Percentiles rank a stretch among this genome's conserved stretches.
Evolutionary conservation across 352 stramenopile species (phyloP).

Genomic region (Phytophthora pini): DNA sequence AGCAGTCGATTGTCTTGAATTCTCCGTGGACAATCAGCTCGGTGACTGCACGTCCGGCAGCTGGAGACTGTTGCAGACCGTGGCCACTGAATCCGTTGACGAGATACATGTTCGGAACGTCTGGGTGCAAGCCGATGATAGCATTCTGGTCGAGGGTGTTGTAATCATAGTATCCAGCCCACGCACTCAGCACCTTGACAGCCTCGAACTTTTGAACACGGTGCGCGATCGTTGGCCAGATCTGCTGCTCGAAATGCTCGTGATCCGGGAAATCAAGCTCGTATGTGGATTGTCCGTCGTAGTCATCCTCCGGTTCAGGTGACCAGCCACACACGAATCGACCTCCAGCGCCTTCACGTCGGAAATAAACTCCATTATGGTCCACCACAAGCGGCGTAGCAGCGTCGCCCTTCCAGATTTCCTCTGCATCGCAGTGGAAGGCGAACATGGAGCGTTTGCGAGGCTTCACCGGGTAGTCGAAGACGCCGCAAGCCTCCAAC

Average conservation of each 20-base stretch:
- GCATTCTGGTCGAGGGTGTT: conserved; percentile 91
- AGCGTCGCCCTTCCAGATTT: conserved; percentile 73
- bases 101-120: conserved; percentile 84
- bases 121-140: conserved; percentile 81
- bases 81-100: conserved; percentile 89
- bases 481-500: conserved; percentile 64
- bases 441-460: conserved; percentile 84
- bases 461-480: conserved; percentile 80
- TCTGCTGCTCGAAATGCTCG: conserved; percentile 74
- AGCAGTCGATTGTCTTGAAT: conserved; percentile 80
- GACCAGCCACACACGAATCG: conserved; percentile 82
- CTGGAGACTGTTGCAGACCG: conserved; percentile 83
- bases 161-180: conserved; percentile 89
- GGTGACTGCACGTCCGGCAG: conserved; percentile 72
- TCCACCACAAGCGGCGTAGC: conserved; percentile 81
- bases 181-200: conserved; percentile 81
- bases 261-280: conserved; percentile 77
- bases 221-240: conserved; percentile 84
- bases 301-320: conserved; percentile 62
- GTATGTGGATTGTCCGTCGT: conserved; percentile 63
- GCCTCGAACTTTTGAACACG: conserved; percentile 80
- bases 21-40: conserved; percentile 76
- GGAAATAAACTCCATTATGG: conserved; percentile 81
- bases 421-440: conserved; percentile 76
- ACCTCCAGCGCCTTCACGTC: conserved; percentile 69